Evolutionary conservation across 805 yeast genomes (phyloP).

Genomic region (Cephaloascus fragrans): DNA sequence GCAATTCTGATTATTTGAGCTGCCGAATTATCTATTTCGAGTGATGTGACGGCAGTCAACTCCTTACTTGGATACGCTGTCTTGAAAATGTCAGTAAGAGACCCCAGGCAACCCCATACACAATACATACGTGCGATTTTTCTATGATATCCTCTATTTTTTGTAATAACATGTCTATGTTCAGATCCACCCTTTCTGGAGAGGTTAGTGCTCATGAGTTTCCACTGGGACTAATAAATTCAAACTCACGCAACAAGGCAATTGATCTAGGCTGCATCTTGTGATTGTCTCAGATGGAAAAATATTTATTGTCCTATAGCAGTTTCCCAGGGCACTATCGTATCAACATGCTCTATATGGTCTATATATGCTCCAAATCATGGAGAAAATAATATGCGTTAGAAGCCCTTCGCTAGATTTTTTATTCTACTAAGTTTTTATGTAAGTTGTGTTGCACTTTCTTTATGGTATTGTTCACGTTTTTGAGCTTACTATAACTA

Average conservation of each 20-base stretch:
- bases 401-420: too few species aligned
- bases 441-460: too few species aligned
- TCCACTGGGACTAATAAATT: too few species aligned
- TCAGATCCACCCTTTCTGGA: slow-evolving; percentile 39
- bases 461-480: too few species aligned
- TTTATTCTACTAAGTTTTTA: too few species aligned
- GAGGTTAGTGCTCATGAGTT: too few species aligned
- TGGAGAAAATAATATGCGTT: too few species aligned
- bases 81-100: not conserved
- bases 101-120: too few species aligned
- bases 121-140: slow-evolving; percentile 24
- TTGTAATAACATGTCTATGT: slow-evolving; percentile 39
- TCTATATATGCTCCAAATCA: not conserved
- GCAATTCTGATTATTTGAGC: slow-evolving; percentile 39
- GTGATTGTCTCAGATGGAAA: slow-evolving; percentile 8
- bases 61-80: not conserved
- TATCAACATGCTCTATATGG: not conserved
- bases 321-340: slow-evolving; percentile 1
- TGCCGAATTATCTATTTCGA: slow-evolving; percentile 46
- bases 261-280: slow-evolving; percentile 37
- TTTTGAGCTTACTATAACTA: too few species aligned
- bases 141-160: slow-evolving; percentile 46
- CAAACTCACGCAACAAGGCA: slow-evolving; percentile 24
- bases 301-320: slow-evolving; percentile 7
- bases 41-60: slow-evolving; percentile 35